Conservation (phyloP, 768 basidiomycete genomes). For the Suillus subluteus region DNA sequence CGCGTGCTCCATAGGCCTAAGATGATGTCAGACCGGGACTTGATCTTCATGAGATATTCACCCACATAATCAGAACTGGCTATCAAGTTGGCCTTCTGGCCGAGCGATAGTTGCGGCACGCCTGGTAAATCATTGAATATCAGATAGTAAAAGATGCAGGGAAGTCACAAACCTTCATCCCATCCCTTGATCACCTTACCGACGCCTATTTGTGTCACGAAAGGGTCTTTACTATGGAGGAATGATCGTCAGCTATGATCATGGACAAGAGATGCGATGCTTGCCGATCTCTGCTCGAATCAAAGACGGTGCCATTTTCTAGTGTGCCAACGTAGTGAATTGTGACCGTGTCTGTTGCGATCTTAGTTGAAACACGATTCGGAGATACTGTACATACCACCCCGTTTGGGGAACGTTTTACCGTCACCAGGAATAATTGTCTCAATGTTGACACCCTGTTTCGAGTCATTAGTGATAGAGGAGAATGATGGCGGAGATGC, state of each 20-base stretch:
- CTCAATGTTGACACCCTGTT: constrained; percentile 74
- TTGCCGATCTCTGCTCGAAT: constrained; percentile 79
- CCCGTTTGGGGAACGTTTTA: constrained; percentile 62
- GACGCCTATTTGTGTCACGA: constrained; percentile 72
- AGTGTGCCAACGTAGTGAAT: constrained; percentile 86
- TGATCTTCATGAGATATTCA: constrained; percentile 20
- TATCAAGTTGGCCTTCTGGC: constrained; percentile 69
- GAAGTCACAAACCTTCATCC: constrained; percentile 72
- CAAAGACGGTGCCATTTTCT: constrained; percentile 63
- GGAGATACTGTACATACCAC: constrained; percentile 54
- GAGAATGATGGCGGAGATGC: constrained; percentile 5
- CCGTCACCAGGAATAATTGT: constrained; percentile 63
- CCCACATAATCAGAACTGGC: constrained; percentile 80
- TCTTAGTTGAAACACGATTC: constrained; percentile 15
- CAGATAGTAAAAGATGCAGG: neutral
- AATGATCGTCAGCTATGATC: constrained; percentile 14
- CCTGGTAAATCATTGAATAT: constrained; percentile 48
- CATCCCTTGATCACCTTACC: constrained; percentile 88
- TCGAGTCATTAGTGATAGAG: constrained; percentile 10
- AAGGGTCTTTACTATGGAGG: constrained; percentile 54
- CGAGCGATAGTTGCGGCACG: constrained; percentile 75
- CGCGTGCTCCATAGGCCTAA: constrained; percentile 74
- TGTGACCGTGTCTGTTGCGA: constrained; percentile 58
- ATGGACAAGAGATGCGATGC: constrained; percentile 25
- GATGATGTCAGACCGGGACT: constrained; percentile 12